Base-by-base conservation (phyloP, 2,329 filamentous ascomycete genomes). In the Parastagonospora nodorum region DNA sequence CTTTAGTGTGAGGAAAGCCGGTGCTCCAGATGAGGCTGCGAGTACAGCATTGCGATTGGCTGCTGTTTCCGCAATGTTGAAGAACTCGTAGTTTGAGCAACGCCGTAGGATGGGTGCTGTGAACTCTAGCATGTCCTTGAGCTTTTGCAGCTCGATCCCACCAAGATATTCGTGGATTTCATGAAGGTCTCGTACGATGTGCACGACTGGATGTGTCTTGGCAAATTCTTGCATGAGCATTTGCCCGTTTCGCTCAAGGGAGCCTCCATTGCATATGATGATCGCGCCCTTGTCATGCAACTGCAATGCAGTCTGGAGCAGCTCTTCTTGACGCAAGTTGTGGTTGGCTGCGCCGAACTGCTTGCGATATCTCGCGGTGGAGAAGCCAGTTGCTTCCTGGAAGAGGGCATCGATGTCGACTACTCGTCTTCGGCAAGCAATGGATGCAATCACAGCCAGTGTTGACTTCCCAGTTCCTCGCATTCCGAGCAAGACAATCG, bases 391-490 rank as follows among this genome's bases (percentile, higher is more conserved):
- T 4, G 78, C 75, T 44, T 88, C 82, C 36, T 86, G 81, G 59
- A 93, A 92, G 40, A 81, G 80, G 35, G 81, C 80, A 57, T 92
- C 88, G 30, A 86, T 80, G 55, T 92, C 88, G 45, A 92, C 76
- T 2, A 92, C 78, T 45, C 84, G 84, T 35, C 87, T 80, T 45
- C 84, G 83, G 69, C 89, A 85, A 42, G 87, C 87, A 7, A 86
- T 85, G 0, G 88, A 88, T 5, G 88, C 86, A 55, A 92, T 90
- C 41, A 92, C 83, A 11, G 86, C 89, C 9, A 92, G 76, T 1
- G 87, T 90, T 1, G 88, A 88, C 71, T 92, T 92, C 12, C 89
- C 89, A 5, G 87, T 84, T 9, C 88, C 89, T 11, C 87, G 84
- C 48, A 90, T 85, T 2, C 89, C 89, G 16, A 89, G 82, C 14